These are phyloP conservation scores for Thinopyrum obtusiflorum DNA, from an alignment of 202 grass and related monocot species.

Conservation along the genomic window DNA sequence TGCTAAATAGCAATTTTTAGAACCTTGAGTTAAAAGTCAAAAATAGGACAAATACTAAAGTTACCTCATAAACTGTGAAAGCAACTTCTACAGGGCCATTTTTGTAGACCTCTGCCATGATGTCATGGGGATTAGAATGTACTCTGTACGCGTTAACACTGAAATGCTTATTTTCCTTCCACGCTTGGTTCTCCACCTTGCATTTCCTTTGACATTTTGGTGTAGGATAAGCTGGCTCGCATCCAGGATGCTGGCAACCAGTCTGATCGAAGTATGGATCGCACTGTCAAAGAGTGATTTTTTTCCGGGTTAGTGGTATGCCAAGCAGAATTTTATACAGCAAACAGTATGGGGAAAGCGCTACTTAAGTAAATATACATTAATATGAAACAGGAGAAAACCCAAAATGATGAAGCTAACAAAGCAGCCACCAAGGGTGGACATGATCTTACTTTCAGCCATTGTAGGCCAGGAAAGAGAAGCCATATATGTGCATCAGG, in stretches of 20 bases:
- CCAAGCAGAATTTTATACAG: neutral
- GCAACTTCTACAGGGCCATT: slow-evolving; percentile 90
- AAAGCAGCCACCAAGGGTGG: neutral
- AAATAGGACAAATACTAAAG: neutral
- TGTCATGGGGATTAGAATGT: slow-evolving; percentile 56
- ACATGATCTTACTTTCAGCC: neutral
- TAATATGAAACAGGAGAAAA: neutral
- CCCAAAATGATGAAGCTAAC: neutral
- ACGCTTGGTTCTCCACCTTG: slow-evolving; percentile 68
- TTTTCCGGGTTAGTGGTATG: neutral
- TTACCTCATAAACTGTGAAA: slow-evolving; percentile 92
- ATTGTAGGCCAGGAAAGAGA: neutral
- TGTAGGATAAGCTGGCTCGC: slow-evolving; percentile 73
- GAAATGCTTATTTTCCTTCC: slow-evolving; percentile 74
- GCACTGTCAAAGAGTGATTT: slow-evolving; percentile 48
- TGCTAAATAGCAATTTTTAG: neutral
- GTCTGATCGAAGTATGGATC: slow-evolving; percentile 91
- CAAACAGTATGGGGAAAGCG: neutral
- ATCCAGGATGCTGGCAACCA: slow-evolving; percentile 80
- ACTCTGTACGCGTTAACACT: slow-evolving; percentile 65
- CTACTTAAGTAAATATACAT: neutral
- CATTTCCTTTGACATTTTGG: slow-evolving; percentile 80
- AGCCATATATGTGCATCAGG: neutral
- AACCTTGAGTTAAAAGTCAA: neutral
- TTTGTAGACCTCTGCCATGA: slow-evolving; percentile 84